Percentiles rank a stretch among this genome's conserved stretches.
Conservation (phyloP, 176 grass and related monocot genomes). For the Aegilops bicornis region DNA sequence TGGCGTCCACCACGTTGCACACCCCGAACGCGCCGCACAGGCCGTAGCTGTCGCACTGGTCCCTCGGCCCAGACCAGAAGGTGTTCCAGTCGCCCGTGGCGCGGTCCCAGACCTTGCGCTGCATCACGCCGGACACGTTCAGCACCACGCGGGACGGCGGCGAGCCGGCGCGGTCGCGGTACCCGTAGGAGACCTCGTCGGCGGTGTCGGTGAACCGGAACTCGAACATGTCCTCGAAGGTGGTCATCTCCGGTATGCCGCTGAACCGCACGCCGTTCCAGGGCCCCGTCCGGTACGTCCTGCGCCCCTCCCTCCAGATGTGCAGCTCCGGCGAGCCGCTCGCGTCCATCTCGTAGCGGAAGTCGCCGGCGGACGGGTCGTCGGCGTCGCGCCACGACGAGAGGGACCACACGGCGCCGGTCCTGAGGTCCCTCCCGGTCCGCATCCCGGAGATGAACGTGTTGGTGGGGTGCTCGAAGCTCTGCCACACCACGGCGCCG, state of each 20-base stretch:
- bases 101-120: conserved; percentile 48
- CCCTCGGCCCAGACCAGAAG: conserved; percentile 38
- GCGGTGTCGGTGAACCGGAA: conserved; percentile 32
- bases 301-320: not conserved
- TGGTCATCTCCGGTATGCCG: conserved; percentile 56
- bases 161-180: conserved; percentile 11
- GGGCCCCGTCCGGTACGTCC: conserved; percentile 42
- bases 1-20: conserved; percentile 27
- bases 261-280: conserved; percentile 63
- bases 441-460: conserved; percentile 21
- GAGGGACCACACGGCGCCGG: conserved; percentile 34
- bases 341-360: conserved; percentile 43
- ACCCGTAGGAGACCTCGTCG: conserved; percentile 44
- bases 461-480: no score
- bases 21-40: conserved; percentile 56
- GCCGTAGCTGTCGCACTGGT: conserved; percentile 46
- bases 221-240: conserved; percentile 40
- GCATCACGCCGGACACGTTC: conserved; percentile 40
- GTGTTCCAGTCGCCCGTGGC: conserved; percentile 5
- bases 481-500: not conserved
- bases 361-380: conserved; percentile 45
- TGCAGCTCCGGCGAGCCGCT: conserved; percentile 46
- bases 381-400: conserved; percentile 47
- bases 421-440: conserved; percentile 11
- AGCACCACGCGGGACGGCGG: conserved; percentile 38